Evolutionary conservation across 805 yeast genomes (phyloP), one percentile per base, ranked within the genome.

Genomic region (Hanseniaspora thailandica): DNA sequence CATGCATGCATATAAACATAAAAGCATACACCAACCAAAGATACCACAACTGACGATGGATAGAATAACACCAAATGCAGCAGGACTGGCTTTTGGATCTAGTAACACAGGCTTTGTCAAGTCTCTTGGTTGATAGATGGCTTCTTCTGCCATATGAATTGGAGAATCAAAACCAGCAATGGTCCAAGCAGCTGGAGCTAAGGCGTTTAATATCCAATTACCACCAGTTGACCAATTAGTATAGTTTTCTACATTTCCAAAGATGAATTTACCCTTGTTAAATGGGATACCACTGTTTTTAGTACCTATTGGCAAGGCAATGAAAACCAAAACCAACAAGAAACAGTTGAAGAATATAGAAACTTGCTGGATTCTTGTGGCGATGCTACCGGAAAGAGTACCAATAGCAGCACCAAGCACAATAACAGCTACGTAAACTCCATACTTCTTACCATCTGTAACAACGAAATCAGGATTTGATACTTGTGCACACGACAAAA

Each of bases 171-270:
- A 81, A 1, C 84, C 81, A 39, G 84, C 84, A 65, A 82, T 80
- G 28, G 86, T 80, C 88, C 88, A 82, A 55, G 81, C 75, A 4
- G 80, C 77, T 0, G 86, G 81, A 76, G 79, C 74, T 74, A 79
- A 77, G 1, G 65, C 65, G 60, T 79, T 68, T 57, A 71, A 63
- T 39, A 69, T 55, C 63, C 76, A 63, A 7, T 78, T 71, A 79
- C 82, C 78, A 28, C 84, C 85, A 28, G 63, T 67, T 3, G 77
- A 70, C 80, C 84, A 81, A 22, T 69, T 72, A 28, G 78, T 68
- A 50, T 62, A 63, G 62, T 78, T 78, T 20, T 71, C 67, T 35
- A 73, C 69, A 45, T 72, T 62, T 31, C 77, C 78, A 63, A 81
- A 82, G 49, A 81, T 80, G 62, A 69, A 79, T 15, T 62, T 55